phyloP scores from a whole-genome alignment of 2,329 filamentous ascomycete species.

The Penicillium italicum region DNA sequence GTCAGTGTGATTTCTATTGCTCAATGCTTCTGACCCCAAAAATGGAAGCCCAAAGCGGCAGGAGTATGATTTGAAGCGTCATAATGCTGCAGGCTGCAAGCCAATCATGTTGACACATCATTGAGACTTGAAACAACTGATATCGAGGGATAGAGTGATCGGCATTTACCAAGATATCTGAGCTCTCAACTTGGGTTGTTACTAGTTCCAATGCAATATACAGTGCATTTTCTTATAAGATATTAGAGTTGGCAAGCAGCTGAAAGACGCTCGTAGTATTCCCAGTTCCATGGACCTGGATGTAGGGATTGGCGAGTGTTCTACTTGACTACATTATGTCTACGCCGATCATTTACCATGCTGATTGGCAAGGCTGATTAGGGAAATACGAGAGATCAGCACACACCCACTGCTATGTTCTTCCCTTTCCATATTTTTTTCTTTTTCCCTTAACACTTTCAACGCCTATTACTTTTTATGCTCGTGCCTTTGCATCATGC shows the following conservation, averaged over 20 bases:
- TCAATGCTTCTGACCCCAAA: background rate
- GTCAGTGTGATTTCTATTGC: no score
- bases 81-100: background rate
- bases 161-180: background rate
- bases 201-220: background rate
- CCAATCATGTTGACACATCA: background rate
- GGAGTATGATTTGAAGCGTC: background rate
- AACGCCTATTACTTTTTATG: background rate
- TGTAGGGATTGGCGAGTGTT: background rate
- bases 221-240: background rate
- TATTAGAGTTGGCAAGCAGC: background rate
- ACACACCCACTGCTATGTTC: background rate
- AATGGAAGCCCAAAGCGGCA: background rate
- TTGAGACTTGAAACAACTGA: background rate
- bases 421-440: background rate
- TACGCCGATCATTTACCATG: background rate
- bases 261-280: background rate
- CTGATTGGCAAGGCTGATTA: background rate
- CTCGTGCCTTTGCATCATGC: background rate
- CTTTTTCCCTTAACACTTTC: background rate
- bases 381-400: background rate
- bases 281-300: background rate
- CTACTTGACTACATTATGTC: background rate
- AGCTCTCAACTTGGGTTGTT: background rate
- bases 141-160: background rate